Conservation (phyloP, 176 grass and related monocot genomes). For the Oryza punctata region DNA sequence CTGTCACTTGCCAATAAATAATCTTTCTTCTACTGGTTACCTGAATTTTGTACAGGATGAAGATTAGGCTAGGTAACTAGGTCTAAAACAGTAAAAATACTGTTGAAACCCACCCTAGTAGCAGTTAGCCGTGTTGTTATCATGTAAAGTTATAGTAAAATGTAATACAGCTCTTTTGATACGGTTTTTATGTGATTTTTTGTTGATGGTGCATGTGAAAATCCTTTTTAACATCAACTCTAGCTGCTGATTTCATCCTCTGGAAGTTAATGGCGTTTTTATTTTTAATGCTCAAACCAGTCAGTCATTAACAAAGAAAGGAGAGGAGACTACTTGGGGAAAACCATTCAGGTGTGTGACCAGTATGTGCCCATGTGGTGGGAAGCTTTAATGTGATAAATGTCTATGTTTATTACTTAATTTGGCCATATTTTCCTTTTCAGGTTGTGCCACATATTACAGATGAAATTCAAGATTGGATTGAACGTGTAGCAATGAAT, state of each 20-base stretch:
- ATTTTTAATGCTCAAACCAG: conserved; percentile 48
- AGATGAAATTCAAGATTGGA: conserved; percentile 98
- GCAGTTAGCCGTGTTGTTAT: conserved; percentile 19
- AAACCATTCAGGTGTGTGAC: conserved; percentile 84
- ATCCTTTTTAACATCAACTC: conserved; percentile 14
- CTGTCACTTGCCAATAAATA: conserved; percentile 37
- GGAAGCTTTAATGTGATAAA: conserved; percentile 20
- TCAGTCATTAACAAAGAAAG: conserved; percentile 96
- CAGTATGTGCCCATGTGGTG: neutral
- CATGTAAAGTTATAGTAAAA: conserved; percentile 19
- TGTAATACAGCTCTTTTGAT: neutral
- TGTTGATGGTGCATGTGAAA: neutral
- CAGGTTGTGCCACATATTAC: conserved; percentile 98
- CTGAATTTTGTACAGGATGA: conserved; percentile 40
- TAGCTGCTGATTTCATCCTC: conserved; percentile 20
- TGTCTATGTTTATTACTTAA: conserved; percentile 24
- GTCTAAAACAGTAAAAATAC: conserved; percentile 1
- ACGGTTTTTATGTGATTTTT: conserved; percentile 7
- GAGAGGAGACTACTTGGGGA: conserved; percentile 93
- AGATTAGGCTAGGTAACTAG: conserved; percentile 40
- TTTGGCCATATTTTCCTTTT: conserved; percentile 41
- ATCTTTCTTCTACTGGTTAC: conserved; percentile 42
- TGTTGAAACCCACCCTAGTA: conserved; percentile 35
- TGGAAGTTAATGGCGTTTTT: conserved; percentile 34
- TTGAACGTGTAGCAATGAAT: conserved; percentile 77